A percentile compares a stretch with the other conserved stretches of the same genome.
These are phyloP conservation scores for Aspergillus aculeatinus DNA, from an alignment of 2,329 filamentous ascomycete species.

Conservation along the genomic window DNA sequence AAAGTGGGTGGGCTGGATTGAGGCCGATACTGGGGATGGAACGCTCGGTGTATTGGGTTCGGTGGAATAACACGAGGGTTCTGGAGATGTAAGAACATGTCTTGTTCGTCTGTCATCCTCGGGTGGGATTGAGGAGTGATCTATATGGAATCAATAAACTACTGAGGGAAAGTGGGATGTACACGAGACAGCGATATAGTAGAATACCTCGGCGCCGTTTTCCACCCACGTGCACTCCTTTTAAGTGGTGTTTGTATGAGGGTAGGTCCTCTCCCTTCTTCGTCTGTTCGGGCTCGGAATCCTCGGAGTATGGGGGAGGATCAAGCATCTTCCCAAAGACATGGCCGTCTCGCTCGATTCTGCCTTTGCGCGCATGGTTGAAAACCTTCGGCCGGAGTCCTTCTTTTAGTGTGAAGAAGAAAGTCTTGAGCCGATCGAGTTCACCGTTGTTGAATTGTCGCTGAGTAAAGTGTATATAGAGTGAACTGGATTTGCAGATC, in stretches of 20 bases:
- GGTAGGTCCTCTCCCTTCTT: slow-evolving; percentile 14
- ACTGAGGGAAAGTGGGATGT: slow-evolving; percentile 7
- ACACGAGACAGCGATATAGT: slow-evolving; percentile 9
- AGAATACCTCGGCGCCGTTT: slow-evolving; percentile 21
- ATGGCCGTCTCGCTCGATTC: slow-evolving; percentile 16
- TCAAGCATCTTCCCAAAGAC: slow-evolving; percentile 13
- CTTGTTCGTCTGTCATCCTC: slow-evolving; percentile 15
- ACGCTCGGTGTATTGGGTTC: slow-evolving; percentile 21
- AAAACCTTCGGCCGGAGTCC: too few species aligned
- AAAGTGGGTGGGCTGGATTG: slow-evolving; percentile 20
- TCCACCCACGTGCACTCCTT: slow-evolving; percentile 10
- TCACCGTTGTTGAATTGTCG: slow-evolving; percentile 18
- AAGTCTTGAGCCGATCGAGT: slow-evolving; percentile 14
- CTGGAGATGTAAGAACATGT: slow-evolving; percentile 17
- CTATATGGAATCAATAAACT: slow-evolving; percentile 15
- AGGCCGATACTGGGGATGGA: slow-evolving; percentile 10
- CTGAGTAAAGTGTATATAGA: slow-evolving; percentile 17
- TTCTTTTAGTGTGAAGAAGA: slow-evolving; percentile 10
- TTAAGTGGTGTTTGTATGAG: slow-evolving; percentile 11
- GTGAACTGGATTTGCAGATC: slow-evolving; percentile 19
- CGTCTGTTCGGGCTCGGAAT: slow-evolving; percentile 1
- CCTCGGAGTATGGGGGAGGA: slow-evolving; percentile 9
- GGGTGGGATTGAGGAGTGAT: slow-evolving; percentile 11
- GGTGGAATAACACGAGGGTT: slow-evolving; percentile 16
- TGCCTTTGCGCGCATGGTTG: slow-evolving; percentile 5